These are phyloP conservation scores for Globisporangium apiculatum DNA, from an alignment of 352 stramenopile species.

Conservation along the genomic window DNA sequence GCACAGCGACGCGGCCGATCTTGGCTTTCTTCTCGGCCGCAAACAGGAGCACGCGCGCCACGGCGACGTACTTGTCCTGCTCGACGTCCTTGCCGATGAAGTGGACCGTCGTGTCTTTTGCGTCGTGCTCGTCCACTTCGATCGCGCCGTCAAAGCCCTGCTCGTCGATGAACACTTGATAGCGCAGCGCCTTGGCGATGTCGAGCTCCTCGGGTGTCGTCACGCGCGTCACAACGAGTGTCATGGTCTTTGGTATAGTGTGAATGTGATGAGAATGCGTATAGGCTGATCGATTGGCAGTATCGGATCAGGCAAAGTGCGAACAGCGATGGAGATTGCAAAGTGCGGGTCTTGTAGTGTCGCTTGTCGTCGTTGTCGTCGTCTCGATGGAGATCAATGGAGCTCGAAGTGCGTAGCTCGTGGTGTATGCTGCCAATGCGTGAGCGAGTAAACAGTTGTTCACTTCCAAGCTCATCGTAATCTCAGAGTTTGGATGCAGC, in stretches of 20 bases:
- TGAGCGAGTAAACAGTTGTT: no score
- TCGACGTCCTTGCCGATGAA: constrained; percentile 48
- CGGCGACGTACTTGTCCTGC: constrained; percentile 41
- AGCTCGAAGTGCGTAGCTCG: no score
- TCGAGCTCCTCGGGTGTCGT: constrained; percentile 30
- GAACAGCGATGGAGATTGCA: no score
- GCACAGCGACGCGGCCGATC: constrained; percentile 44
- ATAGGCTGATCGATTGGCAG: no score
- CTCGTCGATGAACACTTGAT: constrained; percentile 48
- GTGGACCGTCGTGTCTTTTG: constrained; percentile 32
- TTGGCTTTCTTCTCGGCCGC: constrained; percentile 23
- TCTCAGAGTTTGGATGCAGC: no score
- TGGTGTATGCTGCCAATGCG: no score
- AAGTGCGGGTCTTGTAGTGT: no score
- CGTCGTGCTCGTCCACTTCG: constrained; percentile 43
- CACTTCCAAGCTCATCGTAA: no score
- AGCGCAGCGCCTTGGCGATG: constrained; percentile 31
- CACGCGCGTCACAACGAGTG: constrained; percentile 28
- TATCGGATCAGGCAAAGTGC: no score
- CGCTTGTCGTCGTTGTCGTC: no score
- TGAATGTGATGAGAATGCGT: no score
- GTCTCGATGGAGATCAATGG: no score
- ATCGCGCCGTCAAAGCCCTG: constrained; percentile 28
- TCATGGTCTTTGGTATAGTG: constrained; percentile 12
- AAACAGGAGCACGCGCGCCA: constrained; percentile 36